A percentile compares a stretch with the other conserved stretches of the same genome.
phyloP scores from a whole-genome alignment of 306 rosid genomes.

The Cucumis cinereus region DNA sequence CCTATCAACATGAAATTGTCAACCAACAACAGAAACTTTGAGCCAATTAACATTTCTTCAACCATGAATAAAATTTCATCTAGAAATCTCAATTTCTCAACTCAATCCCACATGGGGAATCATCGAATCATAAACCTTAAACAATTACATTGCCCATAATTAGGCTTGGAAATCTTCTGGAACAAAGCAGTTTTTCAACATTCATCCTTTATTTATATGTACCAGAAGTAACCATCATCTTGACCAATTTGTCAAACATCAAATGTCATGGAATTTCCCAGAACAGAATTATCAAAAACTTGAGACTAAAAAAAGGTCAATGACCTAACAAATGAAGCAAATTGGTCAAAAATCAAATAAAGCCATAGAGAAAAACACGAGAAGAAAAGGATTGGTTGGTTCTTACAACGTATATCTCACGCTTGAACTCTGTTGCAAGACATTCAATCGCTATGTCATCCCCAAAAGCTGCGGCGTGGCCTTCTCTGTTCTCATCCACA shows the following conservation, averaged over 20 bases:
- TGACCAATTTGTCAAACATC: not conserved
- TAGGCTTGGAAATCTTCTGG: not conserved
- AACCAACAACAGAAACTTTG: not conserved
- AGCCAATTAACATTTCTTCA: not conserved
- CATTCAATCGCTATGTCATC: constrained; percentile 98
- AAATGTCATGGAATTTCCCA: not conserved
- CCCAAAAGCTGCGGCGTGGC: constrained; percentile 96
- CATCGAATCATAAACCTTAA: not conserved
- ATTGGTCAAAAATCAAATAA: not conserved
- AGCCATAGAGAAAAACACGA: not conserved
- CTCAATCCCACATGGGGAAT: not conserved
- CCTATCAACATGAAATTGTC: not conserved
- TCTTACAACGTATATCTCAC: constrained; percentile 91
- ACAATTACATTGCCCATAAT: not conserved
- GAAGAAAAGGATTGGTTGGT: not conserved
- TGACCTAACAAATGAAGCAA: not conserved
- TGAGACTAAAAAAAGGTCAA: not conserved
- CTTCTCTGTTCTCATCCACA: constrained; percentile 74
- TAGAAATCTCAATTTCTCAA: not conserved
- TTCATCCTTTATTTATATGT: not conserved
- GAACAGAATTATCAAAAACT: not conserved
- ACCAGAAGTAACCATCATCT: not conserved
- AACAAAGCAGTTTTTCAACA: not conserved
- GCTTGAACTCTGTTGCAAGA: constrained; percentile 90
- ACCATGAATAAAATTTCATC: not conserved